Percentiles rank a stretch among this genome's conserved stretches.
These are phyloP conservation scores for Cyclostephanos invisitatus DNA, from an alignment of 108 stramenopile species.

Conservation along the genomic window DNA sequence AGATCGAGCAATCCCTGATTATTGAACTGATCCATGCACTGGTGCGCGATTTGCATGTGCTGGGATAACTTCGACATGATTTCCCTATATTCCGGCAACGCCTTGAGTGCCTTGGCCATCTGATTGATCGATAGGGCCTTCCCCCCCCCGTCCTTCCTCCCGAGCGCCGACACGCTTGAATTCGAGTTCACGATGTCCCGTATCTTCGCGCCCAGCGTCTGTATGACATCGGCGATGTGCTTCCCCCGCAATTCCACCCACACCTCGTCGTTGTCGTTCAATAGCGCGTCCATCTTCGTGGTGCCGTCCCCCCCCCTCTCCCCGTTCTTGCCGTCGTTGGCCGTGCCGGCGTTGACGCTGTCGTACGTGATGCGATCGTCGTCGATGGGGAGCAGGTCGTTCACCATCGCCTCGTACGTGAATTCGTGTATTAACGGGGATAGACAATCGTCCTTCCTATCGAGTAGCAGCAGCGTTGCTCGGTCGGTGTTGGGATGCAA, in stretches of 20 bases:
- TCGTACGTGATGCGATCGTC: conserved; percentile 86
- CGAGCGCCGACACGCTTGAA: conserved; percentile 49
- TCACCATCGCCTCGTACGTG: conserved; percentile 96
- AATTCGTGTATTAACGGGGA: conserved; percentile 98
- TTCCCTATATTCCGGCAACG: conserved; percentile 93
- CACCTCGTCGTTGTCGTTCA: conserved; percentile 93
- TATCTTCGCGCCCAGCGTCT: conserved; percentile 73
- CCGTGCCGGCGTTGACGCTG: conserved; percentile 54
- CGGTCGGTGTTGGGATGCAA: conserved; percentile 68
- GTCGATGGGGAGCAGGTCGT: conserved; percentile 83
- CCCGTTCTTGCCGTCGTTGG: conserved; percentile 49
- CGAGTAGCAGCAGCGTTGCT: conserved; percentile 89
- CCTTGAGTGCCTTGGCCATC: conserved; percentile 91
- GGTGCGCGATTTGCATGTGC: conserved; percentile 92
- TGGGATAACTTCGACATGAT: conserved; percentile 91
- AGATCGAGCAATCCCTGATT: conserved; percentile 72
- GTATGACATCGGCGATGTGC: conserved; percentile 95
- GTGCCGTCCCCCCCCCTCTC: conserved; percentile 47
- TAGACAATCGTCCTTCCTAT: conserved; percentile 91
- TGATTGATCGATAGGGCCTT: conserved; percentile 76
- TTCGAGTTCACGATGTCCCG: conserved; percentile 77
- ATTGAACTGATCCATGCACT: conserved; percentile 90
- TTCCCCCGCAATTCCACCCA: conserved; percentile 96
- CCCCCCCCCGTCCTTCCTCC: conserved; percentile 39
- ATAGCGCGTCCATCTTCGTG: conserved; percentile 73